Base-by-base conservation (phyloP, 176 grass and related monocot species). In the Cenchrus americanus region DNA sequence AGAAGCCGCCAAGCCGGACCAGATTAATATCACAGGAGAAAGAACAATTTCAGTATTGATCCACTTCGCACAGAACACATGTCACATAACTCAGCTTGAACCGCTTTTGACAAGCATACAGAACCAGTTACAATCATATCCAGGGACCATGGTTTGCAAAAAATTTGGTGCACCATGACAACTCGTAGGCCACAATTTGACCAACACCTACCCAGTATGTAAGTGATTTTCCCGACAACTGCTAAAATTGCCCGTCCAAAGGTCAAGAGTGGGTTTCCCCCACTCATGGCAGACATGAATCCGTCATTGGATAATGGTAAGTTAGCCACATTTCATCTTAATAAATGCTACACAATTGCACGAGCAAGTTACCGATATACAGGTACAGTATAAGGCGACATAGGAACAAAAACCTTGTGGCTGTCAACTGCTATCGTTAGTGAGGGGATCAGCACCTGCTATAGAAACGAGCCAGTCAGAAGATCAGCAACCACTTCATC, bases 401-500 rank as follows among this genome's bases (percentile, higher is more conserved):
- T 34, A 58, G 44, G 76, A 80, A 76, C 76, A 89, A 85, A 84
- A 85, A 61, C 70, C 52, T 62, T 82, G 64, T 54, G 78, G 26
- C 44, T 76, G 64, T 86, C 68, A 86, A 80, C 84, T 83, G 62
- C 69, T 83, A 80, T 87, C 63, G 57, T 37, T 87, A 74, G 66
- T 26, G 7, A 21, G 62, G 32, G 52, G 22, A 47, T 40, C 60
- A 83, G 48, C 17, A 19, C 62, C 23, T 60, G 62, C 80, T 87
- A 87, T 76, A 54, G 80, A n/a, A 27, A 51, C 44, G 52, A 42
- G 46, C 67, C 67, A 76, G 46, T 87, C 68, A 81, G 74, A 54
- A 96, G 84, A 76, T 96, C 91, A 78, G 85, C 77, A 47, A 94
- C 81, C 44, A 86, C 71, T 87, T 94, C 97, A 80, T 92, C 91